Evolutionary conservation across 495 filamentous ascomycete genomes (phyloP).

Genomic region (Penicillium psychrofluorescens): DNA sequence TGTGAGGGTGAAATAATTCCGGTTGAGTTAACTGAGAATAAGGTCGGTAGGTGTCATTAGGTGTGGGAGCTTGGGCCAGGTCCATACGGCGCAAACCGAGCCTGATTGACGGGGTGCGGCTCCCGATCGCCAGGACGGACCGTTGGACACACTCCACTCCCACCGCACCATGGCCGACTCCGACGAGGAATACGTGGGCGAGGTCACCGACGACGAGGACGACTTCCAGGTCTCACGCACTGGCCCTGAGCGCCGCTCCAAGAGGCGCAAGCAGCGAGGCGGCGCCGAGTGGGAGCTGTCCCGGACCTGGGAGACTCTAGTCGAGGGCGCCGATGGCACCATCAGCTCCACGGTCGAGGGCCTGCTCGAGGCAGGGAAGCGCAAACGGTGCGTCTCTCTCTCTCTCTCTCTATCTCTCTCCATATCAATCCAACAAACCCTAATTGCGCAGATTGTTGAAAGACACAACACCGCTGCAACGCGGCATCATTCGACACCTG

Average conservation of each 20-base stretch:
- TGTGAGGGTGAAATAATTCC: too few species aligned
- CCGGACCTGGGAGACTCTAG: conserved; percentile 56
- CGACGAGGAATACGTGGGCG: conserved; percentile 77
- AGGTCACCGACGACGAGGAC: conserved; percentile 77
- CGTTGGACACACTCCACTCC: background rate
- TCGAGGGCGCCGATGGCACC: conserved; percentile 68
- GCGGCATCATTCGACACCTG: conserved; percentile 92
- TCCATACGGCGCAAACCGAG: too few species aligned
- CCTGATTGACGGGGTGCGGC: too few species aligned
- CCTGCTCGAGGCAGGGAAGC: conserved; percentile 61
- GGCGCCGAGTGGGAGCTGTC: conserved; percentile 50
- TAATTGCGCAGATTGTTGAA: conserved; percentile 56
- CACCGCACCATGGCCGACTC: conserved; percentile 42
- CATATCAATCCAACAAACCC: background rate
- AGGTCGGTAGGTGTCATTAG: background rate
- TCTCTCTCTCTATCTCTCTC: too few species aligned
- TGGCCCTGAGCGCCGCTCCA: conserved; percentile 25
- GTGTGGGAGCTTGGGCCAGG: conserved; percentile 53
- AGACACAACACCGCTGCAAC: conserved; percentile 90
- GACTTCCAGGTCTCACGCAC: conserved; percentile 49
- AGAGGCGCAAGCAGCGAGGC: conserved; percentile 48
- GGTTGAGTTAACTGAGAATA: too few species aligned
- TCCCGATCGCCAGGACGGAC: too few species aligned
- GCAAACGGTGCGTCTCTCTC: conserved; percentile 53
- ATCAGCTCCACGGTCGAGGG: conserved; percentile 64